Evolutionary conservation across 2,329 filamentous ascomycete genomes (phyloP), one percentile per base, ranked within the genome.

Genomic region (Stagonosporopsis rhizophila): DNA sequence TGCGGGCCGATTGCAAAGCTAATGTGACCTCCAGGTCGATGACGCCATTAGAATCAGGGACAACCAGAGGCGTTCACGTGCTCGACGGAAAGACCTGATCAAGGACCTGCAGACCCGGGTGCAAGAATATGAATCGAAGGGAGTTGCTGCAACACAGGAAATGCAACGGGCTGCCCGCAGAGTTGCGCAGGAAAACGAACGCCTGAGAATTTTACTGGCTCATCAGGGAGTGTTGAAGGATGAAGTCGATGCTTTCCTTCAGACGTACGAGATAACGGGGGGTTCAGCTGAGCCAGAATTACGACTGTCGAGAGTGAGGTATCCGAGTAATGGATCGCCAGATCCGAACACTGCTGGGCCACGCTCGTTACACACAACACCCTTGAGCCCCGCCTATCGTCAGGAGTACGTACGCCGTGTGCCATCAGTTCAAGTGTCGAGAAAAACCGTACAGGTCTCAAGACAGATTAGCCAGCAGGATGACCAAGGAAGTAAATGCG

Each of bases 11-110:
- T 17, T 19, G 27, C 41, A 22, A 46, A 25, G 35, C 52, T 56
- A 56, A 56, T 9, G 38, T 38, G 23, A 14, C 9, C 35, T 15
- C 4, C 37, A 56, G 53, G 38, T 56, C 4, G 50, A 55, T 44
- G 56, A 55, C 39, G 50, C 65, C 4, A 57, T 56, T 12, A 86
- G 89, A 59, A 87, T 91, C 61, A 84, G 89, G 59, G 87, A 92
- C 64, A 92, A 92, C 68, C 89, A 92, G 71, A 82, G 89, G 46
- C 86, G 89, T 58, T 90, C 87, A 12, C 85, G 89, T 35, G 87
- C 87, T 27, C 83, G 88, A 27, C 83, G 86, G 62, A 89, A 88
- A 76, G 88, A 90, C 69, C 90, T 91, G 67, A 77, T 91, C 45
- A 78, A 85, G 58, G 85, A 88, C 45, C 81, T 91, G 23, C 88